Base-by-base conservation (phyloP, 352 stramenopile genomes). In the Phytophthora pistaciae region DNA sequence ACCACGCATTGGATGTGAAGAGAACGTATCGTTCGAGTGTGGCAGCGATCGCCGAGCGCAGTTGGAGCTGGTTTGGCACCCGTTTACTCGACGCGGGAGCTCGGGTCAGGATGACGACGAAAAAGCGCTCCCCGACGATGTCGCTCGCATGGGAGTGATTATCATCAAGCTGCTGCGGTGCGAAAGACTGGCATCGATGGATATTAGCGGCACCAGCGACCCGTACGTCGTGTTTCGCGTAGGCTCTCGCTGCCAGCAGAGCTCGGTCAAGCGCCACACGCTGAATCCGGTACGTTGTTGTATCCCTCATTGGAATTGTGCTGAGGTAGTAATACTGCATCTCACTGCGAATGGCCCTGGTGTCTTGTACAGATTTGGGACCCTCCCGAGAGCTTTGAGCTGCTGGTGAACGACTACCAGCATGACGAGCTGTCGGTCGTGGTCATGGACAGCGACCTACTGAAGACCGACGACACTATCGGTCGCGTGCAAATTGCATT, bases 361-460 rank as follows among this genome's bases (percentile, higher is more conserved):
- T 11, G 31, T 36, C 31, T 0, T 36, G 31, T 60, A 29, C 61
- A 87, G 79, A 80, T 85, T 21, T 88, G 80, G 78, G 76, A 84
- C 40, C 78, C 78, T n/a, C 72, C 78, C 0, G 78, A 85, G 66
- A 66, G 77, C 21, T 79, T 88, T 25, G 68, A 82, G 48, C 49
- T 88, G 31, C 74, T 87, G 10, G 77, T 83, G 3, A 23, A 64
- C 13, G 85, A 78, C 56, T 67, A 76, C 56, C 63, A 76, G 33
- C 81, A 84, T 27, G 79, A 83, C 31, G 64, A 76, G 3, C 65
- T 87, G 55, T 66, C 66, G 2, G 79, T 84, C 36, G 70, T 70
- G 33, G 66, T 84, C 56, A 85, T 86, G 80, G 80, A 88, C 66
- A 76, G 68, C 54, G 78, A 88, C 48, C 82, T 79, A 18, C 74